Percentiles rank a stretch among this genome's conserved stretches.
phyloP scores from a whole-genome alignment of 176 grass and related monocot genomes.

The Musa acuminata region DNA sequence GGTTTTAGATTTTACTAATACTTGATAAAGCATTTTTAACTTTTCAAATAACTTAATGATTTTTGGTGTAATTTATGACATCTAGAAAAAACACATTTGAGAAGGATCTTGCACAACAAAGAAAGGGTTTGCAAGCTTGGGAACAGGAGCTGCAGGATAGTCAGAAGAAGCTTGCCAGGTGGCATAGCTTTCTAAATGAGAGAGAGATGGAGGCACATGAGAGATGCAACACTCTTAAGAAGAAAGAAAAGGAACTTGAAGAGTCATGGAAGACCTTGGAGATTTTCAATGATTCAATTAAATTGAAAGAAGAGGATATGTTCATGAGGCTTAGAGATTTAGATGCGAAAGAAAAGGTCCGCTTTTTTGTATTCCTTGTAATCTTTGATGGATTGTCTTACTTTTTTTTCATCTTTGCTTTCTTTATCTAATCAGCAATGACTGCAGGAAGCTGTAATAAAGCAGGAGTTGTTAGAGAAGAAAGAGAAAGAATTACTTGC shows the following conservation, averaged over 20 bases:
- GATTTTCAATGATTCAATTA: neutral
- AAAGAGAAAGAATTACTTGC: slow-evolving; percentile 5
- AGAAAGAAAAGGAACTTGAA: slow-evolving; percentile 8
- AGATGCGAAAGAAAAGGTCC: neutral
- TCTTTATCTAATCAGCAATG: neutral
- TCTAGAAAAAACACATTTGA: slow-evolving; percentile 3
- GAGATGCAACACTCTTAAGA: neutral
- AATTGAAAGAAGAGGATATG: slow-evolving; percentile 2
- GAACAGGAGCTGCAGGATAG: neutral
- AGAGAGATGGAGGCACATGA: slow-evolving; percentile 3
- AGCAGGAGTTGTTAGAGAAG: neutral
- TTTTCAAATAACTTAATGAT: neutral
- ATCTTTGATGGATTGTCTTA: neutral
- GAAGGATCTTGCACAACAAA: slow-evolving; percentile 2
- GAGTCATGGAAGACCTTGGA: slow-evolving; percentile 2
- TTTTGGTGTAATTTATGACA: neutral
- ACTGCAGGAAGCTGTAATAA: neutral
- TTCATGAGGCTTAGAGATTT: neutral
- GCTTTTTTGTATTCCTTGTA: neutral
- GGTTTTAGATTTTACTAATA: neutral
- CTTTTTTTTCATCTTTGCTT: neutral
- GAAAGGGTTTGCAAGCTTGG: neutral
- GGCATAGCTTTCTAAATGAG: neutral
- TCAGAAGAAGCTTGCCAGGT: neutral
- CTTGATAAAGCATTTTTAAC: neutral